Percentiles rank a stretch among this genome's conserved stretches.
Evolutionary conservation across 305 asterid species (phyloP).

Genomic region (Withania somnifera): DNA sequence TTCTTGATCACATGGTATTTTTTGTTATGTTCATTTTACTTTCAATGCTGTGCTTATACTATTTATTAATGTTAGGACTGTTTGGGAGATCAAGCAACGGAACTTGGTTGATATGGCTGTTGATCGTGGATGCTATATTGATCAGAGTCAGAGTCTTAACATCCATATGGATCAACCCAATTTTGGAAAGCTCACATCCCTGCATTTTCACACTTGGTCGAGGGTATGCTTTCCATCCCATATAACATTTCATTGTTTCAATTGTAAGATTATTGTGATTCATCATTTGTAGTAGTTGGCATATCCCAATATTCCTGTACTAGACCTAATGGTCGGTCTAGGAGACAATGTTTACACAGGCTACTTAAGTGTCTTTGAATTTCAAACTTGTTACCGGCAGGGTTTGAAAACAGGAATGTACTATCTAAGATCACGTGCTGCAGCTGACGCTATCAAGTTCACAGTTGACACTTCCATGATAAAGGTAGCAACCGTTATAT

Average conservation of each 20-base stretch:
- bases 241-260: neutral
- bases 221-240: slow-evolving; percentile 38
- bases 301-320: no score
- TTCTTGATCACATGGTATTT: slow-evolving; percentile 1
- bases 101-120: slow-evolving; percentile 90
- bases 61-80: slow-evolving; percentile 40
- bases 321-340: no score
- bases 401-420: slow-evolving; percentile 97
- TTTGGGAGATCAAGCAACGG: slow-evolving; percentile 90
- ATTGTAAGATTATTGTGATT: neutral
- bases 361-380: no score
- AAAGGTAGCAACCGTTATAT: slow-evolving; percentile 26
- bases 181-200: slow-evolving; percentile 73
- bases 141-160: slow-evolving; percentile 89
- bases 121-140: slow-evolving; percentile 92
- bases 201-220: slow-evolving; percentile 85
- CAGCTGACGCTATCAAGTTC: slow-evolving; percentile 94
- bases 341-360: no score
- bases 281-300: no score
- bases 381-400: slow-evolving; percentile 23
- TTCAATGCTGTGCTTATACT: neutral
- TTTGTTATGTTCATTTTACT: neutral
- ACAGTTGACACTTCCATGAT: slow-evolving; percentile 69
- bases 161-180: slow-evolving; percentile 92
- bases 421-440: slow-evolving; percentile 83